phyloP scores from a whole-genome alignment of 164 flowering plant genomes.

The Protea cynaroides region DNA sequence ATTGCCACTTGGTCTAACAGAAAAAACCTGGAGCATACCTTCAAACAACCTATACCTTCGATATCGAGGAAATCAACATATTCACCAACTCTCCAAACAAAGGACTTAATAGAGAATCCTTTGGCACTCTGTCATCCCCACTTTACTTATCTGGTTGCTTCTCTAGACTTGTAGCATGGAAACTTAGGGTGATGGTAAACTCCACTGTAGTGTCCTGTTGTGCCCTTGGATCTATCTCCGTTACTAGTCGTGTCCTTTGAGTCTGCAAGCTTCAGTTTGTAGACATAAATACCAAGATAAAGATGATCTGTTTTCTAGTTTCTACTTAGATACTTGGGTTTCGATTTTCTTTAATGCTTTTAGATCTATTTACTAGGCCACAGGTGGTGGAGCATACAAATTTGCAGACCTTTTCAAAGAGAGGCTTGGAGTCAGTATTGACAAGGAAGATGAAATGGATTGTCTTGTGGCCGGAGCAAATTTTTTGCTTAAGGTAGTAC shows the following conservation, averaged over 20 bases:
- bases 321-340: not conserved
- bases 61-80: too few species aligned
- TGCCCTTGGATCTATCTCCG: too few species aligned
- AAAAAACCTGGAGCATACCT: too few species aligned
- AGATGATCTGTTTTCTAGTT: not conserved
- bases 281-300: not conserved
- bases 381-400: constrained; percentile 98
- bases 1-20: too few species aligned
- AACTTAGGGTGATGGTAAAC: too few species aligned
- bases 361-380: constrained; percentile 53
- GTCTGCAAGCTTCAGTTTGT: not conserved
- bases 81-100: too few species aligned
- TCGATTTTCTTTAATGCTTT: not conserved
- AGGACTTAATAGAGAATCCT: too few species aligned
- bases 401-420: constrained; percentile 92
- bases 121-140: too few species aligned
- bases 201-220: not conserved
- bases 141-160: too few species aligned
- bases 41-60: too few species aligned
- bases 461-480: constrained; percentile 97
- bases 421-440: constrained; percentile 87
- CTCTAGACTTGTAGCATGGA: too few species aligned
- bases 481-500: constrained; percentile 80
- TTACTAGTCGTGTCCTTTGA: too few species aligned
- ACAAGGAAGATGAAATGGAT: constrained; percentile 97